Base-by-base conservation (phyloP, 192 early-diverging fungal species). In the Linnemannia elongata region DNA sequence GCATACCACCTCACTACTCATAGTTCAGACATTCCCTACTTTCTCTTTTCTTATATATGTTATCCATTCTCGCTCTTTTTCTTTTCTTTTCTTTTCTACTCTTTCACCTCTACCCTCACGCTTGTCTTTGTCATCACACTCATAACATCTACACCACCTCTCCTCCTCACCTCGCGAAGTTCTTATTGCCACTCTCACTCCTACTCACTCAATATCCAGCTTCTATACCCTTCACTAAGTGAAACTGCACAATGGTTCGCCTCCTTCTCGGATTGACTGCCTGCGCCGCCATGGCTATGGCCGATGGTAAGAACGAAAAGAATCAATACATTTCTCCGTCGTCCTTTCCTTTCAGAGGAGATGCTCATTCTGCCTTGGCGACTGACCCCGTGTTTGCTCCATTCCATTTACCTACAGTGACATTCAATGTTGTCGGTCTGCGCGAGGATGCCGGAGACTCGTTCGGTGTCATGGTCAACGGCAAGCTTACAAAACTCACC, bases 381-480 rank as follows among this genome's bases (percentile, higher is more conserved):
- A 47, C 30, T 35, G 35, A 22, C 22, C 33, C 33, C 41, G 24
- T 42, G 24, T 1, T 42, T 41, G 42, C 55, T 24, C 17, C 41
- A 27, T 6, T 68, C 36, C 66, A 8, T 49, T 5, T 57, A 36
- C 33, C 0, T 55, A 33, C 69, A 86, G 83, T 86, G 7, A 80
- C 83, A 22, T 86, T 86, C 75, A 86, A 86, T 72, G 78, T 86
- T 20, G 83, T 86, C 12, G 78, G 78, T 66, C 17, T 86, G 4
- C 83, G 75, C 47, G 83, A 72, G 0, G 44, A 77, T 42, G 57
- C 9, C 8, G 69, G 6, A 17, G 83, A 86, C 27, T 57, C 44
- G 60, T 86, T 55, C 68, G 83, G 74, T 52, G 83, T 86, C 30
- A 35, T 60, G 36, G 73, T 86, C 60, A 80, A 86, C 38, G 83